Evolutionary conservation across 208 protist species (phyloP).

Genomic region (Crithidia sp.): DNA sequence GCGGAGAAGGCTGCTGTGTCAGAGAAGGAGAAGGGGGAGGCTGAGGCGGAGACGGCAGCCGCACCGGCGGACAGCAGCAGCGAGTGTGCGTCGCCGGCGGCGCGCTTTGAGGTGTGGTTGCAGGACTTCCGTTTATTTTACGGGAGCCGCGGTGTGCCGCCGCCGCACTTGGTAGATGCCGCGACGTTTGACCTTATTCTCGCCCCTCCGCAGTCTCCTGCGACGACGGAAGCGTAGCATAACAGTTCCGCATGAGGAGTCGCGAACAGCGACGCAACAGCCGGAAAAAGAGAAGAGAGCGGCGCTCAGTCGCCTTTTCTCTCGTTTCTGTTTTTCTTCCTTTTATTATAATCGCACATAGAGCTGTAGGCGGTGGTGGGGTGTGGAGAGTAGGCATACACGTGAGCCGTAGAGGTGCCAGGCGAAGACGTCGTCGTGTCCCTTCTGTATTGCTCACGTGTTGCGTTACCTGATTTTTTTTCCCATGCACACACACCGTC

Average conservation of each 20-base stretch:
- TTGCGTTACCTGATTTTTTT: background rate
- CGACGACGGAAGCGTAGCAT: background rate
- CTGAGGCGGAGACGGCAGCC: background rate
- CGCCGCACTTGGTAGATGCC: constrained; percentile 49
- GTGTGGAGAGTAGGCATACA: background rate
- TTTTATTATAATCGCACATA: constrained; percentile 9
- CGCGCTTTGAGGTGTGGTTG: constrained; percentile 48
- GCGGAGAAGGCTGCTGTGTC: background rate
- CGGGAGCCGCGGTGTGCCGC: constrained; percentile 33
- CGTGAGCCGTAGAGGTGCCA: no score
- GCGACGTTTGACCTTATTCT: constrained; percentile 60
- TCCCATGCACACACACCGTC: background rate
- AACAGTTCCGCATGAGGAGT: no score
- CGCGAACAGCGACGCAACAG: background rate
- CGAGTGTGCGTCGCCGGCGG: background rate
- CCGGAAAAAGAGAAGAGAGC: background rate
- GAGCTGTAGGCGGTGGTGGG: background rate
- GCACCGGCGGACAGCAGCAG: background rate
- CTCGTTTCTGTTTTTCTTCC: constrained; percentile 16
- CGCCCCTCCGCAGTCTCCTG: constrained; percentile 14
- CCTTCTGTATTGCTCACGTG: background rate
- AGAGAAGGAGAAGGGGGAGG: background rate
- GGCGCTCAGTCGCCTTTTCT: background rate
- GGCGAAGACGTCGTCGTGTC: no score
- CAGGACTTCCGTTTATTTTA: constrained; percentile 41